Evolutionary conservation across 441 rosid species (phyloP), one percentile per base, ranked within the genome.

Genomic region (Croton laevigatus): DNA sequence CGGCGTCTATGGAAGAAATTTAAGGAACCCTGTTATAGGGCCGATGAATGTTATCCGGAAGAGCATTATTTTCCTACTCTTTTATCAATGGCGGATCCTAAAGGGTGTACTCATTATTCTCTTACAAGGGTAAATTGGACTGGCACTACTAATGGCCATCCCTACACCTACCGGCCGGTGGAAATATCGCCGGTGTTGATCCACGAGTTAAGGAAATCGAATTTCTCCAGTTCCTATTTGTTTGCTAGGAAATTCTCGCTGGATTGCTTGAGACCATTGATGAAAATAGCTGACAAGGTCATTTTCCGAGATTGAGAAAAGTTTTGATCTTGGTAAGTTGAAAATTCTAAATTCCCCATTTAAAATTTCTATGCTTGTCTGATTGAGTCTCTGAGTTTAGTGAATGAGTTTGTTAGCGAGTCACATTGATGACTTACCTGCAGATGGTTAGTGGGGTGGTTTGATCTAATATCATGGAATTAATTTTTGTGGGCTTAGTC

Each of bases 241-340:
- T 94, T 94, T 22, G 97, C 97, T 1, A 81, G 98, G 75, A 94
- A 91, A 65, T 94, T 94, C 87, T 77, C 95, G 3, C 94, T 95
- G 10, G 92, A 82, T 77, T 91, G 95, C 78, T 82, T 94, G 89
- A 71, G 60, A 72, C 95, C 95, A 12, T 77, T 94, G 84, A 68
- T 94, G 90, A 80, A 81, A 27, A 81, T 94, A 19, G 94, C 91
- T 5, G 84, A 89, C 66, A 79, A 89, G 14, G 88, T 85, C 81
- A 89, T 94, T 76, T 84, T 94, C 86, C 84, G 81, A 72, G 98
- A 94, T 73, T 94, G 88, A 89, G 87, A 87, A 59, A 63, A 40
- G 10, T 5, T 4, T 19, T 75, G 55, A 73, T 73, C 71, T 69
- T 58, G 81, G 92, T 88, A 62, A 80, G 87, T 78, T 73, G 36